phyloP scores from a whole-genome alignment of 2,329 filamentous ascomycete genomes.

The Daldinia sp. region DNA sequence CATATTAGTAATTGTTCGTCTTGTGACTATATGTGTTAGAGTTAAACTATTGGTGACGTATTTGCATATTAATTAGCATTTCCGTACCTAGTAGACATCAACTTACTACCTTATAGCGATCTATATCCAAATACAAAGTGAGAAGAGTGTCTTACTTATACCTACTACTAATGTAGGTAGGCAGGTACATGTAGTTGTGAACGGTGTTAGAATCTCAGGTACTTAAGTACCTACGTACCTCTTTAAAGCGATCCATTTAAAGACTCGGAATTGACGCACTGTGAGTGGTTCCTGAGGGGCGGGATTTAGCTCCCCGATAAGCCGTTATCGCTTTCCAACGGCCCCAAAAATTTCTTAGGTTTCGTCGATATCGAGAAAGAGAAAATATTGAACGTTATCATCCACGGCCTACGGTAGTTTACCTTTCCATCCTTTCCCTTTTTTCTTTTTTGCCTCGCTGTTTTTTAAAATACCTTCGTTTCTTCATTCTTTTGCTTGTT shows the following conservation, averaged over 20 bases:
- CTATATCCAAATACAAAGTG: too few species aligned
- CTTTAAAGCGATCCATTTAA: background rate
- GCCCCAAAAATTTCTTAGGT: conserved; percentile 43
- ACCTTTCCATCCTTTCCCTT: conserved; percentile 23
- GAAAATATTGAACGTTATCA: conserved; percentile 15
- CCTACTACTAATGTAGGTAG: too few species aligned
- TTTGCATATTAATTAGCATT: too few species aligned
- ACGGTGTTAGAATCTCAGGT: background rate
- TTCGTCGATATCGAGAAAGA: conserved; percentile 25
- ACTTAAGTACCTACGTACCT: background rate
- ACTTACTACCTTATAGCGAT: too few species aligned
- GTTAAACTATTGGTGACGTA: too few species aligned
- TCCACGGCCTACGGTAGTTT: conserved; percentile 36
- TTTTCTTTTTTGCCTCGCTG: conserved; percentile 4
- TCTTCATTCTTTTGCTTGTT: conserved; percentile 39
- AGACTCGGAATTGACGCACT: background rate
- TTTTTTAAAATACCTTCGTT: conserved; percentile 9
- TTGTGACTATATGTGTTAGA: too few species aligned
- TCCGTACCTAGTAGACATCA: too few species aligned
- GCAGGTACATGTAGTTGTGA: too few species aligned
- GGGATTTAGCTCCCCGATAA: conserved; percentile 33
- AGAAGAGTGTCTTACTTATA: too few species aligned
- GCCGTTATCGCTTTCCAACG: conserved; percentile 26
- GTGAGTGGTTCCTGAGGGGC: conserved; percentile 7
- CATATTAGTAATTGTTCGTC: too few species aligned